Evolutionary conservation across 345 rosid species (phyloP), one percentile per base, ranked within the genome.

Genomic region (Capsella bursapastoris): DNA sequence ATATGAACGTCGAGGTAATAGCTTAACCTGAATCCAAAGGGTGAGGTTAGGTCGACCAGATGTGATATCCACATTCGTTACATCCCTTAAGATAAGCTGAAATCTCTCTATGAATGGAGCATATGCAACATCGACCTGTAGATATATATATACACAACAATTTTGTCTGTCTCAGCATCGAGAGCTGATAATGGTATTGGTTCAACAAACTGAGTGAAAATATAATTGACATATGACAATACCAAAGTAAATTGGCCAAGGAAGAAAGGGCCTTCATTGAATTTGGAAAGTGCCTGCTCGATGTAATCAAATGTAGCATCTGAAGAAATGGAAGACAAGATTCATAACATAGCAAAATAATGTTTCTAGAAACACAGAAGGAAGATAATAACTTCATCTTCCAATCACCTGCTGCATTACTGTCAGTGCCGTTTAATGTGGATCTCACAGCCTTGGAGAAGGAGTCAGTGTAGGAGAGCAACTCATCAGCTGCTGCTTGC

Each of bases 111-210:
- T 81, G 61, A 90, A 90, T 47, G 98, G 90, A 66, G 72, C 82
- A 76, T 88, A 89, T 70, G 89, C 93, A 75, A 94, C 83, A 82
- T 88, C 97, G 66, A 80, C 95, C 97, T 87, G 81, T 34, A 53
- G 15, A 50, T 22, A 34, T 2, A 63, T 57, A 15, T 27, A 32
- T 5, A 62, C 60, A 15, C 38, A 43, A 15, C 35, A 35, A 45
- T 18, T 56, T 25, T 34, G 25, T 25, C 56, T 34, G 25, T 25
- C 56, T 59, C 51, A 8, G 6, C 55, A 55, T 15, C 35, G 37
- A 43, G 49, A 63, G 43, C 38, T 72, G 41, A 70, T 65, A 64
- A 6, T 25, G 29, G 6, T 71, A 5, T 4, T 1, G 25, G 25
- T 22, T 22, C 25, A 41, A 59, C 27, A 65, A 58, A 50, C 14